Conservation (phyloP, 2,329 filamentous ascomycete genomes). For the Aspergillus jensenii region DNA sequence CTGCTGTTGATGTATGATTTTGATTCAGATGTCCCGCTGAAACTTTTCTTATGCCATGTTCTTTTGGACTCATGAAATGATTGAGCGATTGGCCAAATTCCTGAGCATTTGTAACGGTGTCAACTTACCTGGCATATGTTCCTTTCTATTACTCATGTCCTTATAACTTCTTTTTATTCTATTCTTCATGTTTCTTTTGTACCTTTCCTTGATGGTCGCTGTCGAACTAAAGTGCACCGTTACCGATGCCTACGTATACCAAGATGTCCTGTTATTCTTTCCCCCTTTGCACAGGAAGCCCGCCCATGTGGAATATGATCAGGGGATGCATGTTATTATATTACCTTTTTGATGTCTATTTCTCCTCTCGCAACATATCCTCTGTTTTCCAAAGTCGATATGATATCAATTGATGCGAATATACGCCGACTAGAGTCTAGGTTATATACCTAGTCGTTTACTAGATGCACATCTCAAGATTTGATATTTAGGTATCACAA, state of each 20-base stretch:
- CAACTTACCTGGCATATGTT: conserved; percentile 33
- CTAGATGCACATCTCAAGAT: not conserved
- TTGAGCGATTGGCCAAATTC: conserved; percentile 36
- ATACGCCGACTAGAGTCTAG: not conserved
- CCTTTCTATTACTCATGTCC: conserved; percentile 31
- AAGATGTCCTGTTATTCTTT: conserved; percentile 4
- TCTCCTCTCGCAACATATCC: not conserved
- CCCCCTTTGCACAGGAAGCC: conserved; percentile 1
- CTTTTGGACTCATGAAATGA: conserved; percentile 34
- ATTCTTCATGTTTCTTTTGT: not conserved
- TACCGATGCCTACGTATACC: conserved; percentile 4
- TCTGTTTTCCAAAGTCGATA: not conserved
- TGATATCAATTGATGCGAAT: conserved; percentile 1
- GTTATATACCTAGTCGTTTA: not conserved
- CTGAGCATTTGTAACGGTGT: conserved; percentile 40
- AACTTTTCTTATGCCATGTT: conserved; percentile 25
- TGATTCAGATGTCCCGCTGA: conserved; percentile 21
- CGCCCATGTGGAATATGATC: conserved; percentile 8
- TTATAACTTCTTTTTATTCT: conserved; percentile 18
- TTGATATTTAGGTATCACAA: conserved; percentile 13
- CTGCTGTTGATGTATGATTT: conserved; percentile 29
- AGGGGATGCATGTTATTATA: conserved; percentile 11
- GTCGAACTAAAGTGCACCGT: not conserved
- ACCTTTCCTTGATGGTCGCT: not conserved
- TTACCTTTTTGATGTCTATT: conserved; percentile 7